Base-by-base conservation (phyloP, 306 rosid species). In the Prinsepia uniflora region DNA sequence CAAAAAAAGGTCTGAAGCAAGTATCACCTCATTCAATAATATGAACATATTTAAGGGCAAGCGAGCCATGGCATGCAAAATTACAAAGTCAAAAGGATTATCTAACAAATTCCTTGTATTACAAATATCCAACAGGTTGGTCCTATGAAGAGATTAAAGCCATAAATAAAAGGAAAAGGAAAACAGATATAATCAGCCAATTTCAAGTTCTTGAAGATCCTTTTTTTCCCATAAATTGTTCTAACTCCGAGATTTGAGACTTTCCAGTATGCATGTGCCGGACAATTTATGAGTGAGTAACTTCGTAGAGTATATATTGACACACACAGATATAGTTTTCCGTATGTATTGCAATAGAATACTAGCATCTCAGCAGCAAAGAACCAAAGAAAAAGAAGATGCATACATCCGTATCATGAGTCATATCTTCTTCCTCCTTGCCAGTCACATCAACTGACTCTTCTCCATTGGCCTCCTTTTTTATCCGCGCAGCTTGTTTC, bases 341-440 rank as follows among this genome's bases (percentile, higher is more conserved):
- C 46, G 40, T 42, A 11, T 10, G 8, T 1, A 34, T 8, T 4
- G 7, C 36, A 50, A 13, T 47, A 55, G 66, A 13, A 67, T 3
- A 30, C 52, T 30, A 49, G 69, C 54, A 75, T 56, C 75, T 43
- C 66, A 71, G 60, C 56, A 62, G 20, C 63, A 70, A 59, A 81
- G 68, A 75, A 62, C 68, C 43, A 44, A 72, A 70, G 72, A 50
- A 63, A 69, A 68, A 62, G 66, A 54, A 79, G 60, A 57, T 49
- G 43, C 88, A 77, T 89, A 94, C 99, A 44, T 86, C 79, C 44
- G 76, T 59, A 68, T 79, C 75, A 7, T 63, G 81, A 46, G 74
- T 53, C 50, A 22, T 59, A 74, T 82, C 75, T 80, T 30, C 80
- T 60, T 60, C 80, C 78, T 84, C 89, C 70, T 81, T 85, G 43